Evolutionary conservation across 1,284 basidiomycete species (phyloP).

Genomic region (Sphagnurus paluster): DNA sequence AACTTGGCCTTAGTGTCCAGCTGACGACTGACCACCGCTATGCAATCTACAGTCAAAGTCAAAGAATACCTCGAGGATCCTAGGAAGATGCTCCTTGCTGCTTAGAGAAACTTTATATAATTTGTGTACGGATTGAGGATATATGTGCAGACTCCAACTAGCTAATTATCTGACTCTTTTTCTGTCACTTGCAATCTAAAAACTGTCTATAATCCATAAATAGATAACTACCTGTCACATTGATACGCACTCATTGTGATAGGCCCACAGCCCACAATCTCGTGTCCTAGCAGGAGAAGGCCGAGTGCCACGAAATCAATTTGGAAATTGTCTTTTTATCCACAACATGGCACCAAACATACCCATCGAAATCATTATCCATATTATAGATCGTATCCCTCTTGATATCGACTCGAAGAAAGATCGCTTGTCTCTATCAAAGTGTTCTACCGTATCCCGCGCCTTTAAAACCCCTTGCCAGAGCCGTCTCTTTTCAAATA

Average conservation of each 20-base stretch:
- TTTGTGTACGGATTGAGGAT: not conserved
- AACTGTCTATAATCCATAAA: conserved; percentile 4
- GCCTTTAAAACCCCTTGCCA: conserved; percentile 4
- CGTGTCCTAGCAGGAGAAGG: no score
- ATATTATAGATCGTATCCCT: conserved; percentile 5
- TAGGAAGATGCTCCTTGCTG: conserved; percentile 57
- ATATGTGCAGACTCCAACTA: not conserved
- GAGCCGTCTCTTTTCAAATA: conserved; percentile 1
- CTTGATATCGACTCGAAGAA: not conserved
- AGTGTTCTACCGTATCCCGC: conserved; percentile 5
- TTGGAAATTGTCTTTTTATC: not conserved
- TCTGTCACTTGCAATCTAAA: conserved; percentile 6
- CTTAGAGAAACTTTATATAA: conserved; percentile 18
- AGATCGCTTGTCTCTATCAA: not conserved
- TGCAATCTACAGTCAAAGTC: conserved; percentile 37
- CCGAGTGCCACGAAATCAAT: not conserved
- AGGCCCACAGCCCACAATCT: no score
- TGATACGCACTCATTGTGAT: no score
- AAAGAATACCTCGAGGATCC: conserved; percentile 60
- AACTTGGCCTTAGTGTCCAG: not conserved
- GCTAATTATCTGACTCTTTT: conserved; percentile 8
- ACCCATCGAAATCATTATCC: conserved; percentile 3
- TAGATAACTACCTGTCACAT: no score
- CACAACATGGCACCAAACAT: not conserved
- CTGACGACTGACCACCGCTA: not conserved